Evolutionary conservation across 495 filamentous ascomycete species (phyloP).

Genomic region (Trichocladium uniseriatum): DNA sequence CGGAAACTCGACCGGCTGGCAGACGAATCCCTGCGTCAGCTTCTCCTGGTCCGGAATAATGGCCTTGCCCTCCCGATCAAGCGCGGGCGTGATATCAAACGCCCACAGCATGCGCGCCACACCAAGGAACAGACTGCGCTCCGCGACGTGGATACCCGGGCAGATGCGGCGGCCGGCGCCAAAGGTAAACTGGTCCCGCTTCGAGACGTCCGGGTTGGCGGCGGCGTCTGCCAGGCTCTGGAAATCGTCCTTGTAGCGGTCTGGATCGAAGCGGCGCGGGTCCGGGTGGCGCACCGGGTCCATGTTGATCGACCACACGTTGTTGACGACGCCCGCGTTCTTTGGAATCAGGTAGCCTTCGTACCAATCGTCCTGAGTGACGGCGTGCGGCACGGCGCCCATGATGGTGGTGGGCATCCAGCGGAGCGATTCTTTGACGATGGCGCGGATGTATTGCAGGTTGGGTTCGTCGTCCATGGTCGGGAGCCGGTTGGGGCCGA

Average conservation of each 20-base stretch:
- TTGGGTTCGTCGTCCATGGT: slow-evolving; percentile 41
- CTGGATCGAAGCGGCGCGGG: slow-evolving; percentile 29
- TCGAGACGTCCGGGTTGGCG: slow-evolving; percentile 24
- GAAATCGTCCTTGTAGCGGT: slow-evolving; percentile 23
- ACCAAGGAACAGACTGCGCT: slow-evolving; percentile 44
- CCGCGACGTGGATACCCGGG: slow-evolving; percentile 49
- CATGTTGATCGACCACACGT: slow-evolving; percentile 40
- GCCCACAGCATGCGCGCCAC: slow-evolving; percentile 46
- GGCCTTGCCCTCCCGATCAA: slow-evolving; percentile 25
- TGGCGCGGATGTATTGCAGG: slow-evolving; percentile 43
- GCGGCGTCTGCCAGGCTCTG: slow-evolving; percentile 24
- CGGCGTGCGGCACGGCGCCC: slow-evolving; percentile 46
- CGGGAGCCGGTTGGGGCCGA: slow-evolving; percentile 41
- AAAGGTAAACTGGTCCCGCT: slow-evolving; percentile 43
- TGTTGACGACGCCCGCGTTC: slow-evolving; percentile 36
- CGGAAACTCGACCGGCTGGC: slow-evolving; percentile 32
- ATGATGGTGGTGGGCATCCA: slow-evolving; percentile 51
- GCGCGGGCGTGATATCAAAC: slow-evolving; percentile 36
- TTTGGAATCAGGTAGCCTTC: slow-evolving; percentile 45
- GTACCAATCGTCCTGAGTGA: slow-evolving; percentile 42
- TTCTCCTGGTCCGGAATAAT: slow-evolving; percentile 34
- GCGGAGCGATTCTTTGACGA: slow-evolving; percentile 49
- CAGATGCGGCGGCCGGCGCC: slow-evolving; percentile 54
- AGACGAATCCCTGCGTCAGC: slow-evolving; percentile 37
- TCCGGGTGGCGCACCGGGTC: slow-evolving; percentile 30